Base-by-base conservation (phyloP, 495 filamentous ascomycete species). In the Staphylotrichum tortipilum region DNA sequence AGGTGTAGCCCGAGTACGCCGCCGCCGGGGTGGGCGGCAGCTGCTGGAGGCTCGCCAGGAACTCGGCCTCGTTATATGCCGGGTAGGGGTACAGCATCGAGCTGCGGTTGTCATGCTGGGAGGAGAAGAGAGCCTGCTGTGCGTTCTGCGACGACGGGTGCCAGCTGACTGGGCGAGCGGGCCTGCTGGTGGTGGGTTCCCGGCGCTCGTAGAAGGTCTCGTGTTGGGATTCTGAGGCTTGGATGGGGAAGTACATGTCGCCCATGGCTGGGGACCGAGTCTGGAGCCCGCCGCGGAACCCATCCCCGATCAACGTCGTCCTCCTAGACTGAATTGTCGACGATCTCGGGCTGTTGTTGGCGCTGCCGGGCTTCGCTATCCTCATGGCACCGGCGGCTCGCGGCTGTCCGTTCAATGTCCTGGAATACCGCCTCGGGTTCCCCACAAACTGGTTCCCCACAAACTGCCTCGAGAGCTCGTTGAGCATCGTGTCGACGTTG, bases 111-210 rank as follows among this genome's bases (percentile, higher is more conserved):
- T 21, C 58, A 43, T 37, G 60, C 14, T 26, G 49, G 36, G 21
- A 26, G 7, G 26, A 56, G 57, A 36, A 61, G 54, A 52, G 59
- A 53, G 52, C 59, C 14, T 44, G 36, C 9, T 48, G 50, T 10
- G 26, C 40, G 8, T 68, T 41, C 18, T 72, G 68, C 15, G 74
- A 69, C 17, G 70, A 69, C 11, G 84, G 81, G 63, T 88, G 84
- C 85, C 85, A 88, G 60, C 82, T 86, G 22, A 81, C 75, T 15
- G 84, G 85, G 12, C 85, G 22, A 81, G 75, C 18, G 84, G 85
- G 12, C 85, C 64, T 38, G 52, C 61, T 47, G 57, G 64, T 12
- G 9, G 28, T 6, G 33, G 52, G 61, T 36, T 62, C 53, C n/a
- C 53, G n/a, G n/a, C n/a, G 54, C 23, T 67, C 61, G 47, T 66